A percentile compares a stretch with the other conserved stretches of the same genome.
phyloP scores from a whole-genome alignment of 2,329 filamentous ascomycete genomes.

The Fonsecaea nubica region DNA sequence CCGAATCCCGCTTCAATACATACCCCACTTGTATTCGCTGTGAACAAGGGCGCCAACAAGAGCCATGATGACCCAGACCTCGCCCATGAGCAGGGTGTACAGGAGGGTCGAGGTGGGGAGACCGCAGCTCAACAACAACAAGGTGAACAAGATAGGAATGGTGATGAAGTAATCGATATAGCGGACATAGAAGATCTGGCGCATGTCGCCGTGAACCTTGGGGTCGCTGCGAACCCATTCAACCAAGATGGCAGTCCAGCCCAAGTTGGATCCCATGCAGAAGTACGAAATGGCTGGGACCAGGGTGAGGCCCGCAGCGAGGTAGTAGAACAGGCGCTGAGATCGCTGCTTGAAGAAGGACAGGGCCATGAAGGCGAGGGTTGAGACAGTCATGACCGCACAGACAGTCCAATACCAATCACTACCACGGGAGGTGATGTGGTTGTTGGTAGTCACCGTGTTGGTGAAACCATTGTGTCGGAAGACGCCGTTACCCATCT shows the following conservation, averaged over 20 bases:
- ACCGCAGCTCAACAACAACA: conserved; percentile 68
- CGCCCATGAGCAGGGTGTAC: conserved; percentile 66
- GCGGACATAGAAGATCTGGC: conserved; percentile 71
- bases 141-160: conserved; percentile 67
- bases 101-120: conserved; percentile 70
- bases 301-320: conserved; percentile 38
- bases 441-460: conserved; percentile 40
- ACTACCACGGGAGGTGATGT: conserved; percentile 39
- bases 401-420: conserved; percentile 40
- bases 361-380: conserved; percentile 35
- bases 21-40: conserved; percentile 63
- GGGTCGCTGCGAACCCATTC: conserved; percentile 60
- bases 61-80: conserved; percentile 71
- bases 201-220: conserved; percentile 58
- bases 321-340: conserved; percentile 40
- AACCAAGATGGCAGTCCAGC: conserved; percentile 67
- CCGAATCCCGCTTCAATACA: conserved; percentile 53
- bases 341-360: conserved; percentile 35
- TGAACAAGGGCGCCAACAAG: conserved; percentile 69
- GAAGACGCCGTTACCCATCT: conserved; percentile 38
- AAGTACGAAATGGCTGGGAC: conserved; percentile 65
- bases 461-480: conserved; percentile 40
- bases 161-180: conserved; percentile 71
- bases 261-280: conserved; percentile 70
- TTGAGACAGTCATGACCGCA: conserved; percentile 34